These are phyloP conservation scores for Globisporangium barbulae DNA, from an alignment of 352 stramenopile species.

Conservation along the genomic window DNA sequence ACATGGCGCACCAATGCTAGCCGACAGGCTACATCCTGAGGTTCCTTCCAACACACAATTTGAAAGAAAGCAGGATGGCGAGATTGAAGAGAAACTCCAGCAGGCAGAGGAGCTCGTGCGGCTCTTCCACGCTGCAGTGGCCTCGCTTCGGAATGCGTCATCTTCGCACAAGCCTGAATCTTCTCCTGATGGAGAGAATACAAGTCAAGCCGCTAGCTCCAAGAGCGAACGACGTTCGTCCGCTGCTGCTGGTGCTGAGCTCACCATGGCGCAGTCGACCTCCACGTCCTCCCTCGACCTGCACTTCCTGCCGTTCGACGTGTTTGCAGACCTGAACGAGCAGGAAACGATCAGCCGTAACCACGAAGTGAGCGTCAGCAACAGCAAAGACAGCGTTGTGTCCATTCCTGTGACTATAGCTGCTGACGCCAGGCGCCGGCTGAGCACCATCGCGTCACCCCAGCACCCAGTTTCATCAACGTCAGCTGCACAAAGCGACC, in stretches of 20 bases:
- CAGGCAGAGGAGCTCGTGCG: constrained; percentile 6
- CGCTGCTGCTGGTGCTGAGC: neutral
- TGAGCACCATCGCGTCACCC: neutral
- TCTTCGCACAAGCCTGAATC: neutral
- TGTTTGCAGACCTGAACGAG: constrained; percentile 5
- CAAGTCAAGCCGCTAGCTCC: neutral
- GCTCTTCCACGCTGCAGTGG: constrained; percentile 8
- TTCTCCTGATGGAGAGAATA: neutral
- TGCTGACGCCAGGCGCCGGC: neutral
- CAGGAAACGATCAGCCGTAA: neutral
- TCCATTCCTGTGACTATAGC: neutral
- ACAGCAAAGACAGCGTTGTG: neutral
- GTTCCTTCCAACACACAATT: neutral
- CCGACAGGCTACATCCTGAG: no score
- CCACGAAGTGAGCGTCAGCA: neutral
- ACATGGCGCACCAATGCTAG: no score
- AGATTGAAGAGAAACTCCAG: constrained; percentile 11
- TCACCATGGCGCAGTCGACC: constrained; percentile 13
- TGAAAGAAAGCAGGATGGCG: neutral
- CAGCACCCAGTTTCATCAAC: neutral
- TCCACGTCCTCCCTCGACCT: constrained; percentile 21
- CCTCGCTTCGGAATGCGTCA: neutral
- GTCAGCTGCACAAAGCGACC: neutral
- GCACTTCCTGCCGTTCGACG: constrained; percentile 13
- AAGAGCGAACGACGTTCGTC: neutral